Base-by-base conservation (phyloP, 306 rosid species). In the Oemleria cerasiformis region DNA sequence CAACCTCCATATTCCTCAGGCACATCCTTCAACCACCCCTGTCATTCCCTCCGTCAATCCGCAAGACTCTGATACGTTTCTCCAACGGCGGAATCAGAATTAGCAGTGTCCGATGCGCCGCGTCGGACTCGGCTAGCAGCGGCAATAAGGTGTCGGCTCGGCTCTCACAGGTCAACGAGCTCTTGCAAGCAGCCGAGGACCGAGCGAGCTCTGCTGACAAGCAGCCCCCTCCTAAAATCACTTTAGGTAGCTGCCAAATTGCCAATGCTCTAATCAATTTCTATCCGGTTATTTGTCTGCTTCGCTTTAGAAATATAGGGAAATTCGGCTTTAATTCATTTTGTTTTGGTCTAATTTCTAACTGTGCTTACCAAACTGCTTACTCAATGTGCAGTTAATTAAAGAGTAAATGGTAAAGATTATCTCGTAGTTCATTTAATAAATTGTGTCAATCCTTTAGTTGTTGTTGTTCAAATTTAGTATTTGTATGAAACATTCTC, bases 141-240 rank as follows among this genome's bases (percentile, higher is more conserved):
- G 83, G 77, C 4, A 82, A 81, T 64, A 90, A 86, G 86, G 89
- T 87, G 0, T 81, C 98, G 16, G 39, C 98, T 81, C 92, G 98
- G 30, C 75, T 91, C 19, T 84, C 96, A 11, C 95, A 91, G 84
- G 88, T 91, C 60, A 90, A 91, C 65, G 86, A 94, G 50, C 95
- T 91, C 55, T 73, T 91, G 48, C 88, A 79, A 34, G 86, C 88
- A 55, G 98, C 98, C 6, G 97, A 93, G 82, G 84, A 87, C 40
- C 89, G 96, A 2, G 86, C 96, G 72, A 73, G 75, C 23, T 71
- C 84, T 34, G 85, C 86, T 5, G 89, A 80, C 67, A 64, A 23
- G 2, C 86, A 69, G 9, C 97, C 97, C 55, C 48, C 79, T 67
- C 97, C 98, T 44, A 86, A 83, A 83, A 87, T 93, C 89, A 88